Evolutionary conservation across 306 rosid species (phyloP), one percentile per base, ranked within the genome.

Genomic region (Dalbergia oliveri): DNA sequence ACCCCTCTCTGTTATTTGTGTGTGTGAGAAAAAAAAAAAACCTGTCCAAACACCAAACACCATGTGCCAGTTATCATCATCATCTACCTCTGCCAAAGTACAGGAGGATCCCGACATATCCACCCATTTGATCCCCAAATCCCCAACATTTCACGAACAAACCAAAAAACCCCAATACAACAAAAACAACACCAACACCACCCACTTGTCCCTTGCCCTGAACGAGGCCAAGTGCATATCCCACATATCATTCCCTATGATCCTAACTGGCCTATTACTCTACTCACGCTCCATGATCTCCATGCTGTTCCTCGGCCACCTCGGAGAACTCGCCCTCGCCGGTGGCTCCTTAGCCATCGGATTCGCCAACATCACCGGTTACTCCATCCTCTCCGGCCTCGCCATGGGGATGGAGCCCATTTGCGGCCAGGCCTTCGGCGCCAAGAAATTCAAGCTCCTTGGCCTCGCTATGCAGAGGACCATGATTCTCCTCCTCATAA

Each of bases 381-480:
- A 85, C 77, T 84, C 85, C 15, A 62, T 84, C 63, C 85, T 85
- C 83, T 81, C 88, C 2, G 88, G 88, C 51, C 88, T 85, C 0
- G 80, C 88, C 88, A 81, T 73, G 75, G 88, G 88, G 1, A 85
- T 85, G 86, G 88, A 85, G 16, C 86, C 88, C 47, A 61, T 85
- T 2, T 85, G 88, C 19, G 81, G 66, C 0, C 88, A 85, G 14
- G 86, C 88, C 37, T 82, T 81, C 15, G 88, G 88, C 0, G 88
- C 88, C 14, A 78, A 62, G 26, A 44, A 76, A 18, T 82, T 78
- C 84, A 73, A 78, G 19, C 86, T 81, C 4, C 21, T 85, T 1
- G 81, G 84, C 72, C 79, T 81, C 13, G 37, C 72, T 3, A 61
- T 82, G 86, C 86, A 85, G 23, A 73, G 71, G n/a, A 68, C 82